Evolutionary conservation across 2,329 filamentous ascomycete species (phyloP).

Genomic region (Ceratocystiopsis minuta): DNA sequence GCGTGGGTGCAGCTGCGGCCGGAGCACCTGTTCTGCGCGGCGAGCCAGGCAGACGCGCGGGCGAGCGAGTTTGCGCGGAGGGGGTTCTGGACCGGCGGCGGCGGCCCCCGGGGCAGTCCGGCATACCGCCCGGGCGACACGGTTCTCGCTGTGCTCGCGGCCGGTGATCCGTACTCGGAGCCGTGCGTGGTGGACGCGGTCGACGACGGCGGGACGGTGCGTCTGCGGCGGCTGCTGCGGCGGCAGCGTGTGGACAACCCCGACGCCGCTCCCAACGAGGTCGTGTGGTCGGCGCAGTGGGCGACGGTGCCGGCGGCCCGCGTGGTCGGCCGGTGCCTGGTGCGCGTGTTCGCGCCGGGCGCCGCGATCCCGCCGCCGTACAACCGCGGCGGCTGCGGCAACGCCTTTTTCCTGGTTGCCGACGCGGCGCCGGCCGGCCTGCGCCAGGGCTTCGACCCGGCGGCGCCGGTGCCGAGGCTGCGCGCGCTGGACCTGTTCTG

Average conservation of each 20-base stretch:
- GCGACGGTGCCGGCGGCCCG: conserved; percentile 18
- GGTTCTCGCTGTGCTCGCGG: conserved; percentile 27
- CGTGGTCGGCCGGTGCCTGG: conserved; percentile 38
- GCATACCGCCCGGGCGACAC: conserved; percentile 38
- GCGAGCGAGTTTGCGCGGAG: background rate
- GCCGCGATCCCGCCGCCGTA: conserved; percentile 44
- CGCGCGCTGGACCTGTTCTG: conserved; percentile 57
- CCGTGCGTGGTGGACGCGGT: conserved; percentile 38
- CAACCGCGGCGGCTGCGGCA: conserved; percentile 42
- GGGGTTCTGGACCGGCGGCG: no score
- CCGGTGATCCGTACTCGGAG: conserved; percentile 27
- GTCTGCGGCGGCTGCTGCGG: conserved; percentile 35
- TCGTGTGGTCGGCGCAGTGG: conserved; percentile 35
- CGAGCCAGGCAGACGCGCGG: conserved; percentile 3
- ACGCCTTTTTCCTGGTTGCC: conserved; percentile 36
- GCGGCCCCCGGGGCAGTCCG: background rate
- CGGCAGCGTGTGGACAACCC: conserved; percentile 21
- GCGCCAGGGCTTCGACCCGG: conserved; percentile 37
- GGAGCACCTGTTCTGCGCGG: conserved; percentile 34
- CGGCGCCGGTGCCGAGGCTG: conserved; percentile 20
- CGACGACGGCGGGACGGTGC: conserved; percentile 13
- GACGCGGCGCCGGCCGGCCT: conserved; percentile 14
- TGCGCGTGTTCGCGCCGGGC: conserved; percentile 32
- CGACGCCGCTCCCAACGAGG: conserved; percentile 27
- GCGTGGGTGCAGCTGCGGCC: conserved; percentile 42